phyloP scores from a whole-genome alignment of 148 eudicot species.

The Nyssa sinensis region DNA sequence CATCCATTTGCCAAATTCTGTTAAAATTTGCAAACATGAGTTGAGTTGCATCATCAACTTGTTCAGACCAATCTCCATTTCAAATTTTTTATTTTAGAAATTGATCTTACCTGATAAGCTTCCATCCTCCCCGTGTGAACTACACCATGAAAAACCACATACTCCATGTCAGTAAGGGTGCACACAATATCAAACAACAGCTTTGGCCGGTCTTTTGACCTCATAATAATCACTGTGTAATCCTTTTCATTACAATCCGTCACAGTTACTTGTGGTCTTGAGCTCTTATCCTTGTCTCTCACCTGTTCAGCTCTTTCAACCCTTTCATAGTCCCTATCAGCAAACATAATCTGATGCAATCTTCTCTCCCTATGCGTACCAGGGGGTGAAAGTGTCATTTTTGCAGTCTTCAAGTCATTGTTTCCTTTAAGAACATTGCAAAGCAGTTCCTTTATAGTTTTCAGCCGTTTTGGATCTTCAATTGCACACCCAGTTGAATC shows the following conservation, averaged over 20 bases:
- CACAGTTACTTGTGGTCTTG: slow-evolving; percentile 54
- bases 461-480: slow-evolving; percentile 62
- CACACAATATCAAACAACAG: slow-evolving; percentile 81
- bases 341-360: slow-evolving; percentile 89
- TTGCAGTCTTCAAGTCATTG: slow-evolving; percentile 55
- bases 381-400: slow-evolving; percentile 63
- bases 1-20: not conserved
- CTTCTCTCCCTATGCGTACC: slow-evolving; percentile 80
- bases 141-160: slow-evolving; percentile 84
- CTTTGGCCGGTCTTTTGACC: slow-evolving; percentile 85
- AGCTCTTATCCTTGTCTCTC: slow-evolving; percentile 26
- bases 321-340: slow-evolving; percentile 74
- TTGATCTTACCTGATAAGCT: slow-evolving; percentile 63
- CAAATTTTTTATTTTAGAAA: not conserved
- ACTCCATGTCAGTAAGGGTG: slow-evolving; percentile 90
- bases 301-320: slow-evolving; percentile 29
- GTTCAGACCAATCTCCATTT: not conserved
- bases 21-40: not conserved
- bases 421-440: slow-evolving; percentile 69
- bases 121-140: slow-evolving; percentile 49
- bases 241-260: slow-evolving; percentile 64
- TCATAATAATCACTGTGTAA: slow-evolving; percentile 75
- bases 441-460: slow-evolving; percentile 56
- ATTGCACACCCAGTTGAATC: slow-evolving; percentile 47
- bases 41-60: not conserved